Conservation (phyloP, 345 rosid species). For the Microthlaspi erraticum region DNA sequence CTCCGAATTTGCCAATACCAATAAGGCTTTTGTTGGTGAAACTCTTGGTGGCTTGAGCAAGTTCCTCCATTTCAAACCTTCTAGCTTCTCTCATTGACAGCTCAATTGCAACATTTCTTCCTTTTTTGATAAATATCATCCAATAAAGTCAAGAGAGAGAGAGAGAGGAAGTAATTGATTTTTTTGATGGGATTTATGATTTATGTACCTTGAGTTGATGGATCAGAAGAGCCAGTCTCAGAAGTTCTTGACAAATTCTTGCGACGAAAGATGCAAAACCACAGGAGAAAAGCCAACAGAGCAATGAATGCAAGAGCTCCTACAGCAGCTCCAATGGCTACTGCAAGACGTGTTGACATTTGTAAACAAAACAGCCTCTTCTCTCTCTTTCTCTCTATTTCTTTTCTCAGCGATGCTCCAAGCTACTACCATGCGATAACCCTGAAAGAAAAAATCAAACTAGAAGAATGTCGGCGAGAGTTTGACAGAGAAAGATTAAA, state of each 20-base stretch:
- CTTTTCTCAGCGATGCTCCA: slow-evolving; percentile 52
- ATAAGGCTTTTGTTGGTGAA: slow-evolving; percentile 76
- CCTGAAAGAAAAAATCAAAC: slow-evolving; percentile 23
- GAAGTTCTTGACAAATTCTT: slow-evolving; percentile 66
- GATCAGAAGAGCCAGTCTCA: slow-evolving; percentile 87
- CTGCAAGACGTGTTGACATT: slow-evolving; percentile 90
- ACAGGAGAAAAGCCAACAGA: slow-evolving; percentile 55
- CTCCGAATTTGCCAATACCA: slow-evolving; percentile 89
- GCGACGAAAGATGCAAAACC: slow-evolving; percentile 64
- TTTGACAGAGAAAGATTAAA: slow-evolving; percentile 24
- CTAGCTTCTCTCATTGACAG: slow-evolving; percentile 74
- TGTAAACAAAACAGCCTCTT: slow-evolving; percentile 49
- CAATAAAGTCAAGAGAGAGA: slow-evolving; percentile 28
- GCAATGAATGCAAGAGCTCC: slow-evolving; percentile 89
- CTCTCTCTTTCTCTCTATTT: background rate
- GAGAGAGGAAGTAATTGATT: background rate
- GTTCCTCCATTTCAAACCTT: slow-evolving; percentile 81
- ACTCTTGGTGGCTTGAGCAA: slow-evolving; percentile 80
- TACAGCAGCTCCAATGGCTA: slow-evolving; percentile 88
- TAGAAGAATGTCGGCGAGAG: slow-evolving; percentile 41
- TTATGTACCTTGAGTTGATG: slow-evolving; percentile 71
- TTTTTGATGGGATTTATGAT: slow-evolving; percentile 59
- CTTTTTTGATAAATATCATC: slow-evolving; percentile 27
- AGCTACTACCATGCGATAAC: slow-evolving; percentile 43
- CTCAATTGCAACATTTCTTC: slow-evolving; percentile 77